Conservation (phyloP, 1,284 basidiomycete species). For the Austropuccinia psidii region DNA sequence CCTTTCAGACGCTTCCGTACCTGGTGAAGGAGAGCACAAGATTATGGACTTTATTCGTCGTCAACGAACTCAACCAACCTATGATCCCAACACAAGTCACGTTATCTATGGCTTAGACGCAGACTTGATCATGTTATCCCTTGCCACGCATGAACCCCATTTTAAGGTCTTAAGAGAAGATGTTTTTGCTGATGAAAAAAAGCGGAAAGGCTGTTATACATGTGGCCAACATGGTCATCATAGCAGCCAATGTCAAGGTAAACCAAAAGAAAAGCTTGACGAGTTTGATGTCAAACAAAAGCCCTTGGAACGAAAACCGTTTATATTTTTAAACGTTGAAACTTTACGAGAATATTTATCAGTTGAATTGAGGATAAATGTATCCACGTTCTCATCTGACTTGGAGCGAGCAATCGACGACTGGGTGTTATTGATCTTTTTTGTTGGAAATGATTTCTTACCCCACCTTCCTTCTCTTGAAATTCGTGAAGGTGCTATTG, state of each 20-base stretch:
- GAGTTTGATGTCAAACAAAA: slow-evolving; percentile 54
- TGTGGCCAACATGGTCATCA: slow-evolving; percentile 93
- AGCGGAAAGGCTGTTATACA: slow-evolving; percentile 70
- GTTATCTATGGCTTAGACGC: slow-evolving; percentile 99
- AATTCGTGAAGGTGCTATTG: slow-evolving; percentile 98
- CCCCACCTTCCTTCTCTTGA: slow-evolving; percentile 96
- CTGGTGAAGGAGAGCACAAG: slow-evolving; percentile 99
- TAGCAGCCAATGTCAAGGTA: slow-evolving; percentile 68
- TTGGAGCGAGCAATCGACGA: slow-evolving; percentile 97
- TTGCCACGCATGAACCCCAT: slow-evolving; percentile 96
- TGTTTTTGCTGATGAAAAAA: slow-evolving; percentile 69
- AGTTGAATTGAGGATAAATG: slow-evolving; percentile 78
- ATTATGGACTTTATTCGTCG: slow-evolving; percentile 98
- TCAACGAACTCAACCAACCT: slow-evolving; percentile 73
- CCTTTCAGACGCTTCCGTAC: slow-evolving; percentile 93
- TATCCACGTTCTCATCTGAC: slow-evolving; percentile 77
- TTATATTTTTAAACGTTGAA: slow-evolving; percentile 97
- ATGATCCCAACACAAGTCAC: slow-evolving; percentile 91
- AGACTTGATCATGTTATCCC: slow-evolving; percentile 95
- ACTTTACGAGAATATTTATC: slow-evolving; percentile 94
- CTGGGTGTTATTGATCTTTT: slow-evolving; percentile 99
- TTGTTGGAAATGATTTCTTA: slow-evolving; percentile 99
- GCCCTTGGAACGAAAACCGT: slow-evolving; percentile 81
- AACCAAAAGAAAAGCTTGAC: slow-evolving; percentile 46
- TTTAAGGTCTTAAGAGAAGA: slow-evolving; percentile 97